These are phyloP conservation scores for Exidia glandulosa DNA, from an alignment of 768 basidiomycete species.

Conservation along the genomic window DNA sequence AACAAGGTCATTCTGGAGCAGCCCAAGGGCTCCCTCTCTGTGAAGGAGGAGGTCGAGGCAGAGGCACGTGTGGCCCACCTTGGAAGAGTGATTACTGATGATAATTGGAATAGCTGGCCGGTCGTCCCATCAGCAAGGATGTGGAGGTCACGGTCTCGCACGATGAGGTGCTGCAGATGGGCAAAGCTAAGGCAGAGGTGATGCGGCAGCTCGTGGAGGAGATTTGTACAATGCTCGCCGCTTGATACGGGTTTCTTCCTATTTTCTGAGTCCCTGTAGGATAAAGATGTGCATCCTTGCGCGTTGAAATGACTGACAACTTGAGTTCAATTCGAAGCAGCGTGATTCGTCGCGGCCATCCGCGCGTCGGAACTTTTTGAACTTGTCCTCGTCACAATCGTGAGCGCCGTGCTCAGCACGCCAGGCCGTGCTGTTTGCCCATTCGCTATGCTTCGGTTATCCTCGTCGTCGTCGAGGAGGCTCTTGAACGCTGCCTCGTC, in stretches of 20 bases:
- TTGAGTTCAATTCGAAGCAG: background rate
- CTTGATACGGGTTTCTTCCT: too few species aligned
- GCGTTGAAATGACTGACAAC: too few species aligned
- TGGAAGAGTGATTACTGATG: background rate
- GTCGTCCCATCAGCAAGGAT: slow-evolving; percentile 34
- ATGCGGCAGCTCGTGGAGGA: slow-evolving; percentile 61
- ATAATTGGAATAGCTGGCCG: slow-evolving; percentile 40
- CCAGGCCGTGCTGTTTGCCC: background rate
- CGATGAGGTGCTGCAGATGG: slow-evolving; percentile 62
- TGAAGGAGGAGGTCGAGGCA: slow-evolving; percentile 63
- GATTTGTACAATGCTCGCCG: too few species aligned
- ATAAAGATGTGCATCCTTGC: too few species aligned
- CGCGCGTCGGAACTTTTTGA: background rate
- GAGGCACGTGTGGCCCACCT: slow-evolving; percentile 39
- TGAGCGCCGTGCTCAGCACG: background rate
- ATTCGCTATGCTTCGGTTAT: background rate
- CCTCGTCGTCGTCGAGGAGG: background rate
- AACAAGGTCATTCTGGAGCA: slow-evolving; percentile 61
- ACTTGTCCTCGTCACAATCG: background rate
- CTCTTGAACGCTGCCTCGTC: background rate
- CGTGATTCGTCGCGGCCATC: background rate
- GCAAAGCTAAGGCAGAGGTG: slow-evolving; percentile 55
- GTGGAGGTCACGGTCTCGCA: slow-evolving; percentile 50
- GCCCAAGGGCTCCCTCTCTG: slow-evolving; percentile 51
- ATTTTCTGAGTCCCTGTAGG: too few species aligned